A percentile compares a stretch with the other conserved stretches of the same genome.
These are phyloP conservation scores for Parietaria judaica DNA, from an alignment of 306 rosid species.

Conservation along the genomic window DNA sequence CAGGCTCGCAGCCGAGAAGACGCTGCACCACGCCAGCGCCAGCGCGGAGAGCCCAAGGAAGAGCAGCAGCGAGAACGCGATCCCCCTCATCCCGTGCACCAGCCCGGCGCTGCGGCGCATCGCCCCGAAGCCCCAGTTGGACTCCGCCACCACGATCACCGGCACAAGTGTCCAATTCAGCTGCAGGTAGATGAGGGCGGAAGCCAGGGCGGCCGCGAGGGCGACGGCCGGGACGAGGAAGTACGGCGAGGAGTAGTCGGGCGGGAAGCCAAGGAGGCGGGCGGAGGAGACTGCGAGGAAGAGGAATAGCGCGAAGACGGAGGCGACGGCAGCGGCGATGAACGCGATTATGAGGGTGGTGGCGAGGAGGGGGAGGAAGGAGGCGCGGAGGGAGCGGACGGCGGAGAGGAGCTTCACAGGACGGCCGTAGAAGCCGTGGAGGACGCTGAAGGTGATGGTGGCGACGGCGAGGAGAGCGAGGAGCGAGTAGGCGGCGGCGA, in stretches of 20 bases:
- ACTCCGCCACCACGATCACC: conserved; percentile 41
- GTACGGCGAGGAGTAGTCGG: conserved; percentile 25
- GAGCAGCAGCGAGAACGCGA: conserved; percentile 26
- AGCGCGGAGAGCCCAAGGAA: conserved; percentile 29
- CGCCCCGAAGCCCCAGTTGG: conserved; percentile 36
- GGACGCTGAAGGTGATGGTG: conserved; percentile 47
- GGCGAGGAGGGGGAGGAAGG: conserved; percentile 36
- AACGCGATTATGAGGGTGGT: conserved; percentile 23
- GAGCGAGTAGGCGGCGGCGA: conserved; percentile 18
- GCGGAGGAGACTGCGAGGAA: conserved; percentile 7
- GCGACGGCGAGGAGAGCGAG: conserved; percentile 34
- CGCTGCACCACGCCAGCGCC: conserved; percentile 25
- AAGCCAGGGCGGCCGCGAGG: conserved; percentile 6
- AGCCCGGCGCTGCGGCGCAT: conserved; percentile 36
- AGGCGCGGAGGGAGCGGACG: conserved; percentile 26
- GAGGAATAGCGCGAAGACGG: conserved; percentile 12
- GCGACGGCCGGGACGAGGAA: conserved; percentile 3
- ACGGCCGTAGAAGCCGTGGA: conserved; percentile 39
- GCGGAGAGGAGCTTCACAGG: conserved; percentile 42
- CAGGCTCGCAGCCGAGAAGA: conserved; percentile 13
- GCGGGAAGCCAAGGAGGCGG: conserved; percentile 10
- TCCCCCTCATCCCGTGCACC: conserved; percentile 32
- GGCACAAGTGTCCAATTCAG: conserved; percentile 37
- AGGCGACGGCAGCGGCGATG: neutral
- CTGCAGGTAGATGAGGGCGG: conserved; percentile 32